Evolutionary conservation across 225 moss, liverwort and hornwort genomes (phyloP).

Genomic region (Bryoerythrophyllum caledonicum): DNA sequence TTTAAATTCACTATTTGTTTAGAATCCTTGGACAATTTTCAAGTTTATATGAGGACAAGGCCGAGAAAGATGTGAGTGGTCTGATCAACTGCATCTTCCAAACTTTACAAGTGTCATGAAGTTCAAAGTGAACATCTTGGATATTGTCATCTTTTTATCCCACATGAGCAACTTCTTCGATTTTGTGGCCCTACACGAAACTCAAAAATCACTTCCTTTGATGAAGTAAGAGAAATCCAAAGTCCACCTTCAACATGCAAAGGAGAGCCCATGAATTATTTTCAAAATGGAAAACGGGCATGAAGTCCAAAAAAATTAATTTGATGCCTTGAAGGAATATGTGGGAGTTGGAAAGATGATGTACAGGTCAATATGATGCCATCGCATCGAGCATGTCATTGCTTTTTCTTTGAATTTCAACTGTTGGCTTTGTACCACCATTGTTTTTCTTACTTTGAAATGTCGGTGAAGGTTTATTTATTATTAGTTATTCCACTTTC

Average conservation of each 20-base stretch:
- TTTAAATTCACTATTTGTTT: neutral
- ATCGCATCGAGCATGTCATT: too few relatives aligned
- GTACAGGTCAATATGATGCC: too few relatives aligned
- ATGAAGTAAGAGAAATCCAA: neutral
- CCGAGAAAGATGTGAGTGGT: neutral
- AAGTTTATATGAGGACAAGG: neutral
- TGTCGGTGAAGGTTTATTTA: too few relatives aligned
- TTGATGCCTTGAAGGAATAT: neutral
- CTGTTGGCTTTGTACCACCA: too few relatives aligned
- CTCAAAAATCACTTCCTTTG: neutral
- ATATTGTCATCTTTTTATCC: neutral
- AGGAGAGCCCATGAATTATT: neutral
- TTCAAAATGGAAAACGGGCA: neutral
- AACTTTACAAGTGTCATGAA: neutral
- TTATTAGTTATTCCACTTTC: too few relatives aligned
- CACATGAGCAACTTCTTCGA: neutral
- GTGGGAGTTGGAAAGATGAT: neutral
- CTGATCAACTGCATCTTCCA: neutral
- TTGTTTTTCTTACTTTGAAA: too few relatives aligned
- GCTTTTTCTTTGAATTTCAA: too few relatives aligned
- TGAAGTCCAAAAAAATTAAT: neutral
- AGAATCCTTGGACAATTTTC: neutral
- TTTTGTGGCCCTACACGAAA: neutral
- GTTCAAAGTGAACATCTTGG: neutral
- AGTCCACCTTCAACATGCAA: neutral